Percentiles rank a stretch among this genome's conserved stretches.
Evolutionary conservation across 495 filamentous ascomycete species (phyloP).

Genomic region (Penicillium antarcticum): DNA sequence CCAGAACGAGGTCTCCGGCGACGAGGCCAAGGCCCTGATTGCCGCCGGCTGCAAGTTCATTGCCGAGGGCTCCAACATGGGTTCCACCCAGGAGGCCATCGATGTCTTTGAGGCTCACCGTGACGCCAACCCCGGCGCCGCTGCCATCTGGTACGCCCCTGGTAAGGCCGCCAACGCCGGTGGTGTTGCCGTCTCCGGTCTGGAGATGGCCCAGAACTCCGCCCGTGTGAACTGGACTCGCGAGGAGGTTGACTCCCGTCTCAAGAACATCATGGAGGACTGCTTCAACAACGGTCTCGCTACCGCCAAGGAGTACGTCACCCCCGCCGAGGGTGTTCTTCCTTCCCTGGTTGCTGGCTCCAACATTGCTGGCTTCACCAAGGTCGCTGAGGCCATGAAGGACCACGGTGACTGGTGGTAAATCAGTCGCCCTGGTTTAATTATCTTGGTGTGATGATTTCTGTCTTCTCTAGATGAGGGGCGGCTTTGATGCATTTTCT

Average conservation of each 20-base stretch:
- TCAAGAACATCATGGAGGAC: conserved; percentile 90
- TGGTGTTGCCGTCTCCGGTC: conserved; percentile 94
- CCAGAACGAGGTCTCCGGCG: conserved; percentile 92
- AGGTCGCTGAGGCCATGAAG: conserved; percentile 92
- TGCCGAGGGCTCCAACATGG: conserved; percentile 98
- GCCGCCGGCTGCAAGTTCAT: conserved; percentile 77
- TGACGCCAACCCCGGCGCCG: conserved; percentile 59
- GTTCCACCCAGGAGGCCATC: conserved; percentile 94
- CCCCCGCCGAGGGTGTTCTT: conserved; percentile 72
- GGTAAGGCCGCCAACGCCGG: conserved; percentile 94
- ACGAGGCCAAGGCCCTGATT: conserved; percentile 83
- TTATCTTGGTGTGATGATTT: conserved; percentile 8
- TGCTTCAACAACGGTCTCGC: conserved; percentile 90
- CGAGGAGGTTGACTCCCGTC: conserved; percentile 88
- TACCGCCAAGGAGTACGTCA: conserved; percentile 85
- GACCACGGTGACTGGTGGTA: conserved; percentile 98
- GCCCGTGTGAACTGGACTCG: conserved; percentile 76
- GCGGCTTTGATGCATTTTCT: conserved; percentile 21
- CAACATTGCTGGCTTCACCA: conserved; percentile 97
- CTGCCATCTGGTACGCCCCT: conserved; percentile 91
- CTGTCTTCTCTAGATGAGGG: conserved; percentile 10
- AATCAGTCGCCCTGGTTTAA: conserved; percentile 17
- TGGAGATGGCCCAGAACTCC: conserved; percentile 99
- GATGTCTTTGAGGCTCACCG: conserved; percentile 85
- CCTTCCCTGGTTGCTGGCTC: conserved; percentile 87